Conservation (phyloP, 2,329 filamentous ascomycete species). For the Sarocladium brachiariae region DNA sequence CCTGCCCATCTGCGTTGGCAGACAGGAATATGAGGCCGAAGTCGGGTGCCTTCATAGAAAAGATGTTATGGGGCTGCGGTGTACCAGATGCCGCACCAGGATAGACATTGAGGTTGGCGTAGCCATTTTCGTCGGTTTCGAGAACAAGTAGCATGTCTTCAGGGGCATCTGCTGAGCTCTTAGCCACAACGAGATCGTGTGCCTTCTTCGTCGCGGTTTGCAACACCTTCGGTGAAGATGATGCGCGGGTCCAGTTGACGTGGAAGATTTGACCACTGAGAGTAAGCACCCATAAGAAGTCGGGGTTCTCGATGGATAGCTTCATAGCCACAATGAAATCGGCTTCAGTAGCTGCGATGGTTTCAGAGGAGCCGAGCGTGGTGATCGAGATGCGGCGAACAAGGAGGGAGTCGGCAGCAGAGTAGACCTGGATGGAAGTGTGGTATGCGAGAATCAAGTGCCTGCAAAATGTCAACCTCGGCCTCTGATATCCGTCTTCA, state of each 20-base stretch:
- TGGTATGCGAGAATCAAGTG: constrained; percentile 70
- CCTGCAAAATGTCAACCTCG: constrained; percentile 31
- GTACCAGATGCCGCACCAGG: constrained; percentile 17
- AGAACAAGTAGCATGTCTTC: constrained; percentile 42
- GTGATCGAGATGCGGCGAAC: constrained; percentile 60
- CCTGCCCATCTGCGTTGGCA: constrained; percentile 45
- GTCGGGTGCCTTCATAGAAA: constrained; percentile 29
- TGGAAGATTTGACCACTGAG: constrained; percentile 50
- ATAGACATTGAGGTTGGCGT: constrained; percentile 39
- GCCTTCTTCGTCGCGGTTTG: constrained; percentile 35
- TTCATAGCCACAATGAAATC: constrained; percentile 34
- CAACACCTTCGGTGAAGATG: constrained; percentile 27
- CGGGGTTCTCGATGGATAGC: constrained; percentile 30
- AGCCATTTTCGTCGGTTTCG: constrained; percentile 31
- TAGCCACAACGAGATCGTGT: constrained; percentile 36
- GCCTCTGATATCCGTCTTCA: not conserved
- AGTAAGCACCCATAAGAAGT: constrained; percentile 53
- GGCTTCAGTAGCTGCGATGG: constrained; percentile 18
- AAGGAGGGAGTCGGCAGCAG: constrained; percentile 72
- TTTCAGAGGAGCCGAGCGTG: constrained; percentile 16
- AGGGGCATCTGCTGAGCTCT: constrained; percentile 14
- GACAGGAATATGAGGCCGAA: constrained; percentile 36
- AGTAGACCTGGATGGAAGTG: constrained; percentile 73
- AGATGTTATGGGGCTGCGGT: constrained; percentile 25
- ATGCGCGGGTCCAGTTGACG: constrained; percentile 50